Base-by-base conservation (phyloP, 805 yeast genomes). In the Candida boleticola region DNA sequence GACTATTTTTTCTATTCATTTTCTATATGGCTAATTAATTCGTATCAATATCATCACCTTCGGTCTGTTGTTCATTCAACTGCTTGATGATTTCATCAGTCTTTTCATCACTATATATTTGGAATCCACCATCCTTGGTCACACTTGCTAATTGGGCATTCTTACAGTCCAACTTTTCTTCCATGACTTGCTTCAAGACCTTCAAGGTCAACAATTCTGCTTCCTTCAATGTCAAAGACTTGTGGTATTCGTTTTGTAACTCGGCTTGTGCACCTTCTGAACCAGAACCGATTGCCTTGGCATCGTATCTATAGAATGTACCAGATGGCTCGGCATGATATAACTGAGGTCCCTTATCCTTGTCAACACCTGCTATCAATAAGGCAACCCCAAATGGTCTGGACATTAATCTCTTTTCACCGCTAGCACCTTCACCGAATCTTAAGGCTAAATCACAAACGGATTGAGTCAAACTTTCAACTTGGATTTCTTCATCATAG, bases 281-380 rank as follows among this genome's bases (percentile, higher is more conserved):
- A 17, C 99, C 99, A 1, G 97, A 87, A 11, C 99, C 99, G 57
- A 95, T 93, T 10, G 99, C 99, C 69, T 93, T 95, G 22, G 99
- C 99, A 58, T 93, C 97, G 62, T 93, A 93, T 66, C 93, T 81
- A 70, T 93, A 95, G 56, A 89, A 93, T 1, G 99, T 93, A 45
- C 99, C 99, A 11, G 96, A 87, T 30, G 99, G 99, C 68, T 93
- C 99, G n/a, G 98, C 96, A 63, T 93, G 97, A 63, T 87, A 87
- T 54, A 93, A 77, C 65, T 93, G 99, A 36, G 97, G 96, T 0
- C 99, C 99, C 57, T 88, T 83, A 54, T 88, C 95, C 46, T 80
- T 74, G 68, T 93, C 99, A 53, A 82, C 77, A 39, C 99, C 99
- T 4, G 98, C 99, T 58, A 93, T 85, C 56, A 93, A 76, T 51